phyloP scores from a whole-genome alignment of 1,139 yeast species.

The Debaryomyces udenii region DNA sequence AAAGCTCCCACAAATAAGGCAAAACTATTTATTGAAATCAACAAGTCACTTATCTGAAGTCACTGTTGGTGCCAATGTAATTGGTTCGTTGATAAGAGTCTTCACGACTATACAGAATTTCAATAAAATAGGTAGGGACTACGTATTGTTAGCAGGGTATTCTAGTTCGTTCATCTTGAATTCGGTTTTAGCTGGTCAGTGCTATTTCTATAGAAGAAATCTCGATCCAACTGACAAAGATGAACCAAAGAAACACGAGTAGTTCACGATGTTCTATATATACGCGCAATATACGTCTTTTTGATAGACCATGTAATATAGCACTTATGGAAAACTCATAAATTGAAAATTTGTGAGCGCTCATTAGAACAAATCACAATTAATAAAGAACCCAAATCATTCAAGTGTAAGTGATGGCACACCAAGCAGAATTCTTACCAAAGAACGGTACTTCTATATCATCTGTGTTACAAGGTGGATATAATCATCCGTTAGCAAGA shows the following conservation, averaged over 20 bases:
- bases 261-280: neutral
- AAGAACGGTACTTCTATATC: constrained; percentile 62
- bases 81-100: constrained; percentile 59
- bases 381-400: neutral
- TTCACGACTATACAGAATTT: constrained; percentile 53
- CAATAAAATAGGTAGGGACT: constrained; percentile 29
- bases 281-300: too few species aligned
- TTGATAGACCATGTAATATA: too few species aligned
- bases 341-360: neutral
- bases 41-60: constrained; percentile 58
- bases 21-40: constrained; percentile 50
- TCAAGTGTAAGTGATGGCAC: constrained; percentile 39
- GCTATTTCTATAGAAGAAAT: constrained; percentile 28
- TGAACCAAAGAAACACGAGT: constrained; percentile 1
- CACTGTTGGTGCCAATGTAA: constrained; percentile 56
- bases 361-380: neutral
- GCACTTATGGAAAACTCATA: too few species aligned
- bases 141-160: constrained; percentile 40
- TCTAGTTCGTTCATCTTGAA: constrained; percentile 37
- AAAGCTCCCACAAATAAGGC: constrained; percentile 58
- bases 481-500: constrained; percentile 85
- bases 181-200: constrained; percentile 37
- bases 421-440: constrained; percentile 69
- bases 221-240: constrained; percentile 12
- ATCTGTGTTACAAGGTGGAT: constrained; percentile 91